Evolutionary conservation across 1,284 basidiomycete genomes (phyloP).

Genomic region (Leccinum insolens): DNA sequence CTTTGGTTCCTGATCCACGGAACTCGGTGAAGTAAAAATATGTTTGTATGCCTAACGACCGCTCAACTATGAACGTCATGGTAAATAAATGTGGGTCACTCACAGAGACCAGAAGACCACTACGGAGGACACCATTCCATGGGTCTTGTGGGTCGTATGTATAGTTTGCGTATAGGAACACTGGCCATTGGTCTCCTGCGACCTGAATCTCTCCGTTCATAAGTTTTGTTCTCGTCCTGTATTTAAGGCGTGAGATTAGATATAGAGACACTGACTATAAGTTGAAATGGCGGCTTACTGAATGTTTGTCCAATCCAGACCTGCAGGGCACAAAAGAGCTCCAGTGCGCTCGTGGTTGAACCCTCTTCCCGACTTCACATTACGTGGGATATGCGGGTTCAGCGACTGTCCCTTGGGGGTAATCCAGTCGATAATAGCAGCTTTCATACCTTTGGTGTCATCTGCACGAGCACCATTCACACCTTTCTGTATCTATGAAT

Average conservation of each 20-base stretch:
- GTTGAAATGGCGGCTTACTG: not conserved
- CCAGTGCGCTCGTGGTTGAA: not conserved
- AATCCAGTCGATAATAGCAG: not conserved
- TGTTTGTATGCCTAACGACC: not conserved
- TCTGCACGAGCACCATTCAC: not conserved
- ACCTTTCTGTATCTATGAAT: not conserved
- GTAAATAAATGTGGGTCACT: not conserved
- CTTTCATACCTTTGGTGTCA: not conserved
- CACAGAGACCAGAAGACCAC: not conserved
- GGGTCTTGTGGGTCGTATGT: not conserved
- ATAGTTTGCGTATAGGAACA: not conserved
- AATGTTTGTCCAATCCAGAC: not conserved
- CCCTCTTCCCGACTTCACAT: not conserved
- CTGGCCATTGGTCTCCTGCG: not conserved
- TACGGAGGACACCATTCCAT: not conserved
- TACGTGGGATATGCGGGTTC: not conserved
- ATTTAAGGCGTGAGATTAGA: not conserved
- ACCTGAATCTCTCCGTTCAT: not conserved
- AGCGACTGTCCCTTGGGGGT: not conserved
- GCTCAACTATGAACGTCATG: not conserved
- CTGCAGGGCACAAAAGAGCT: not conserved
- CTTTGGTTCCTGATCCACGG: not conserved
- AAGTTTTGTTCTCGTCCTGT: not conserved
- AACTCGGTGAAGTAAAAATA: not conserved
- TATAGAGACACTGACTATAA: not conserved